phyloP scores from a whole-genome alignment of 139 green algal species.

The Volvox africanus region DNA sequence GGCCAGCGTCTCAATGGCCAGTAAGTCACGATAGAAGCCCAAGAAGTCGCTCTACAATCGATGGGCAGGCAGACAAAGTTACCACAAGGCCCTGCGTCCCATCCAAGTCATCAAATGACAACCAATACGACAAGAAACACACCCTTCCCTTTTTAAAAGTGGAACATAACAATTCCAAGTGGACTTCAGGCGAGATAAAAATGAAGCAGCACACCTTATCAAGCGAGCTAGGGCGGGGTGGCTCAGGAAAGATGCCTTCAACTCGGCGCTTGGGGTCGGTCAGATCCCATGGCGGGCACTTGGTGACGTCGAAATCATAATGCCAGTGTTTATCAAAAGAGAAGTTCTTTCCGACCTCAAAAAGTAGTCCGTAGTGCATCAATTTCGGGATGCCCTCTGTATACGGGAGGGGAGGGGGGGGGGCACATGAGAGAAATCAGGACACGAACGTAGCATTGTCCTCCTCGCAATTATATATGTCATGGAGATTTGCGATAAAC shows the following conservation, averaged over 20 bases:
- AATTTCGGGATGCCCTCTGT: constrained; percentile 76
- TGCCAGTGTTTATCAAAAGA: constrained; percentile 89
- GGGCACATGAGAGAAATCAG: neutral
- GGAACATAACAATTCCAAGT: neutral
- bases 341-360: constrained; percentile 61
- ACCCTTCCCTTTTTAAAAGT: no score
- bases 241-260: constrained; percentile 71
- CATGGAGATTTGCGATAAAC: no score
- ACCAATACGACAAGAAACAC: no score
- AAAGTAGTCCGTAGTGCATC: constrained; percentile 91
- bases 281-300: constrained; percentile 79
- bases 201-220: constrained; percentile 14
- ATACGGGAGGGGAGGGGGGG: neutral
- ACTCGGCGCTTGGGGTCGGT: constrained; percentile 22
- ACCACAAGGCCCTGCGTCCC: neutral
- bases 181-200: neutral
- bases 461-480: no score
- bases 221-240: constrained; percentile 60
- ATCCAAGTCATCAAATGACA: no score
- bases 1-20: constrained; percentile 77
- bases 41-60: constrained; percentile 34
- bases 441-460: no score
- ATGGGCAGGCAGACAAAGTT: neutral
- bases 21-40: constrained; percentile 74
- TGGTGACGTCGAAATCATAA: constrained; percentile 76